Conservation (phyloP, 305 asterid genomes). For the Coffea humblotiana region DNA sequence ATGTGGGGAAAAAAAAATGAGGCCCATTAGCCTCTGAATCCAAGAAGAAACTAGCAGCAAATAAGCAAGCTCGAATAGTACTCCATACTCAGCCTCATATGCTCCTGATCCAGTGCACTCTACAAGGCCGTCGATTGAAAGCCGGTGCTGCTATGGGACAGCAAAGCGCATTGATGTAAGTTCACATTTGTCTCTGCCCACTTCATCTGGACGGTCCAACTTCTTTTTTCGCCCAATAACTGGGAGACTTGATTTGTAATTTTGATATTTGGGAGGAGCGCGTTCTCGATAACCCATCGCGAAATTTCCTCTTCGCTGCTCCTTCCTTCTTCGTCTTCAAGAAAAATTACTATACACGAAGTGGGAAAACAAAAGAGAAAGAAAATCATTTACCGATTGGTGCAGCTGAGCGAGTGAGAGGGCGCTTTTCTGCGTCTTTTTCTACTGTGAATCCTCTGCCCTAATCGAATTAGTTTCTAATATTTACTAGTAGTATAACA, state of each 20-base stretch:
- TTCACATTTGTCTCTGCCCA: not conserved
- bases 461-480: not conserved
- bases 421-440: not conserved
- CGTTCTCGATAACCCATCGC: no score
- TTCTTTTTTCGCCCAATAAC: no score
- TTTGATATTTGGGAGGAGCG: no score
- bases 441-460: no score
- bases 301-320: not conserved
- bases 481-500: not conserved
- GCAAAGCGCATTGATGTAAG: not conserved
- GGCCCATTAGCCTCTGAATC: not conserved
- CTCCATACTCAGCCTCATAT: fast-evolving
- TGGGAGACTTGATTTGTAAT: no score
- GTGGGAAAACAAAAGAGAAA: not conserved
- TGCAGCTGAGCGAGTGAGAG: not conserved
- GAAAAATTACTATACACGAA: not conserved
- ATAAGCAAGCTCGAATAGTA: not conserved
- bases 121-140: no score
- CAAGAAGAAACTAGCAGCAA: no score
- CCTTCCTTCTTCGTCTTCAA: not conserved
- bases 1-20: no score
- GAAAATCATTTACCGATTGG: not conserved
- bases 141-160: not conserved
- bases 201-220: no score
- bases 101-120: not conserved